phyloP scores from a whole-genome alignment of 164 flowering plant species.

The Echeveria elegans region DNA sequence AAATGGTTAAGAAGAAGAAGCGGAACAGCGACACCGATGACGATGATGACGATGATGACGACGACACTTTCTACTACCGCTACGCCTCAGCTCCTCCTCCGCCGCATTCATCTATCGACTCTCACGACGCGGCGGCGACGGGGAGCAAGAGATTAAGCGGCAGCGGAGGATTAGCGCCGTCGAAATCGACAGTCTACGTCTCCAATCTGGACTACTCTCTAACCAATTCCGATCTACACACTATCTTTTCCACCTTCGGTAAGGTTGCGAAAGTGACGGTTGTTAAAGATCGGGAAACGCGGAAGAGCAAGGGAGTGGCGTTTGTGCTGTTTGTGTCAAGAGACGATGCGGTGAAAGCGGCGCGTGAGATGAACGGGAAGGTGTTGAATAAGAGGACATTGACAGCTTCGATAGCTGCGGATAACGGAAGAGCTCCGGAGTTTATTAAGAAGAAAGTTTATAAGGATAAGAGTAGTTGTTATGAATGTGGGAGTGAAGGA shows the following conservation, averaged over 20 bases:
- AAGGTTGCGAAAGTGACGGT: slow-evolving; percentile 82
- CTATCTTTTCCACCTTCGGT: slow-evolving; percentile 94
- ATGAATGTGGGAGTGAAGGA: slow-evolving; percentile 81
- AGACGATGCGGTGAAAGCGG: slow-evolving; percentile 60
- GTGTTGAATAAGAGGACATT: slow-evolving; percentile 63
- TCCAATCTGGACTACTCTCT: slow-evolving; percentile 71
- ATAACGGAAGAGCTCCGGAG: slow-evolving; percentile 81
- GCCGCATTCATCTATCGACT: slow-evolving; percentile 12
- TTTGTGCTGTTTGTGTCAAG: slow-evolving; percentile 73
- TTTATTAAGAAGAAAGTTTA: slow-evolving; percentile 70
- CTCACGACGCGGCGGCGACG: neutral
- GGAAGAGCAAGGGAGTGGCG: slow-evolving; percentile 77
- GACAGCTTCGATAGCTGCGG: slow-evolving; percentile 59
- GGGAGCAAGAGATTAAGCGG: slow-evolving; percentile 6
- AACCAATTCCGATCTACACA: slow-evolving; percentile 88
- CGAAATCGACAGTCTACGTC: slow-evolving; percentile 91
- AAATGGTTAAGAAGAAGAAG: slow-evolving; percentile 15
- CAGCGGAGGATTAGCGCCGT: slow-evolving; percentile 80
- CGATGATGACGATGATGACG: slow-evolving; percentile 26
- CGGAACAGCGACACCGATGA: slow-evolving; percentile 34
- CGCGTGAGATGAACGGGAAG: slow-evolving; percentile 53
- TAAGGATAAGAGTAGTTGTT: slow-evolving; percentile 80
- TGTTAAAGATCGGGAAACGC: slow-evolving; percentile 59
- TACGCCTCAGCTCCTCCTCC: slow-evolving; percentile 32
- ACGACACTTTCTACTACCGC: slow-evolving; percentile 68